Conservation (phyloP, 345 rosid species). For the Clausena lansium region DNA sequence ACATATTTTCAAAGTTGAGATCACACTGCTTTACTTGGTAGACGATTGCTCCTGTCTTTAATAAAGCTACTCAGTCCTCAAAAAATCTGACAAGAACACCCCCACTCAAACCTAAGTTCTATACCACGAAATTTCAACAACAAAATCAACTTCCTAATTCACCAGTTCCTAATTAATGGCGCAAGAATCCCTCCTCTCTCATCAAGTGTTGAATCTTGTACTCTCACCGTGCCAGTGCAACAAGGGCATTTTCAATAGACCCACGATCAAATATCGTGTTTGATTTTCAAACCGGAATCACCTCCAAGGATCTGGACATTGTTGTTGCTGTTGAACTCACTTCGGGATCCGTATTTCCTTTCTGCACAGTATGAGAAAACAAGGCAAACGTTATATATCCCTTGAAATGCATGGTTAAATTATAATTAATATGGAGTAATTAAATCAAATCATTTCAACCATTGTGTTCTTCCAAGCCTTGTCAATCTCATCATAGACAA, state of each 20-base stretch:
- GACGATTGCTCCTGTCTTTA: not conserved
- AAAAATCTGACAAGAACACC: not conserved
- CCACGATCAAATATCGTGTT: not conserved
- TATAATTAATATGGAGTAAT: not conserved
- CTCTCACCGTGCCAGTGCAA: not conserved
- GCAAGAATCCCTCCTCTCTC: not conserved
- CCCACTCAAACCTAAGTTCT: not conserved
- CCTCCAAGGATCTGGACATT: constrained; percentile 31
- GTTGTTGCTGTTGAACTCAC: constrained; percentile 18
- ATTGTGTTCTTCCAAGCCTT: constrained; percentile 45
- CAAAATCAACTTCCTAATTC: not conserved
- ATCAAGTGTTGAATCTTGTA: not conserved
- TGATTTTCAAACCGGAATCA: constrained; percentile 20
- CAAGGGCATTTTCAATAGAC: not conserved
- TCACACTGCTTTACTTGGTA: too few relatives aligned
- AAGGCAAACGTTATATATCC: not conserved
- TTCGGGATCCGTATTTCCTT: constrained; percentile 8
- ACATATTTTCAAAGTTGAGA: not conserved
- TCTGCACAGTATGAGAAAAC: constrained; percentile 14
- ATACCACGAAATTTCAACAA: not conserved
- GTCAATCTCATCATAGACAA: constrained; percentile 45
- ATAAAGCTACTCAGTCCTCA: not conserved
- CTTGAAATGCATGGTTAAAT: not conserved
- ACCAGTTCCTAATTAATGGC: not conserved
- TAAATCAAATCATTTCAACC: constrained; percentile 23